Base-by-base conservation (phyloP, 768 basidiomycete genomes). In the Termitomyces sp. region DNA sequence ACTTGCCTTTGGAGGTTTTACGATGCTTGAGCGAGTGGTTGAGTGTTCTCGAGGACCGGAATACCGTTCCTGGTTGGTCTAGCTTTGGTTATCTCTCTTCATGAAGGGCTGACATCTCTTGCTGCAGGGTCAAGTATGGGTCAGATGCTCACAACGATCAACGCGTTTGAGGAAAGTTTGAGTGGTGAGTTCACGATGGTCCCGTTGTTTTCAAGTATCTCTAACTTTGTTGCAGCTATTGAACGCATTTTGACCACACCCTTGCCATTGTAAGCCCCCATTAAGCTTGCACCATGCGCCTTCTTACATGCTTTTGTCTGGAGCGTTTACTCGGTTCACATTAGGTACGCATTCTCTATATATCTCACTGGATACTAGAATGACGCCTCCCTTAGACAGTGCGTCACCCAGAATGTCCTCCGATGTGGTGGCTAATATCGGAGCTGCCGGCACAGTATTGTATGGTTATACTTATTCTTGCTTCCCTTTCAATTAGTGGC, bases 381-480 rank as follows among this genome's bases (percentile, higher is more conserved):
- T 58, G 9, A 49, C 45, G 36, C 42, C 10, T 30, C 30, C 53
- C 45, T 48, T 56, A 71, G 73, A 57, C 74, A 77, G 71, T 75
- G 55, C 65, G 72, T 68, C 4, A 20, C 27, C 30, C 34, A 2
- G 8, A 16, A 4, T 4, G 37, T n/a, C 33, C 5, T 39, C 18
- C n/a, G n/a, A 48, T 4, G 7, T 30, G 4, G 4, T 4, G 30
- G 14, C 34, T 34, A 36, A 57, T 22, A 12, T 26, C n/a, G 7
- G 30, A 4, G n/a, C 39, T 10, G 24, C 32, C 8, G 18, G 33
- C 58, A 16, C 46, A 80, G 84, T 66, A 86, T 84, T 40, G 83
- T 87, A 37, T 88, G 84, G 86, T 67, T 87, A 24, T 91, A 89
- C 69, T 79, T 89, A 2, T 87, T 90, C 75, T 85, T 88, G 69